These are phyloP conservation scores for Ophiostoma quercus DNA, from an alignment of 2,329 filamentous ascomycete genomes.

Conservation along the genomic window DNA sequence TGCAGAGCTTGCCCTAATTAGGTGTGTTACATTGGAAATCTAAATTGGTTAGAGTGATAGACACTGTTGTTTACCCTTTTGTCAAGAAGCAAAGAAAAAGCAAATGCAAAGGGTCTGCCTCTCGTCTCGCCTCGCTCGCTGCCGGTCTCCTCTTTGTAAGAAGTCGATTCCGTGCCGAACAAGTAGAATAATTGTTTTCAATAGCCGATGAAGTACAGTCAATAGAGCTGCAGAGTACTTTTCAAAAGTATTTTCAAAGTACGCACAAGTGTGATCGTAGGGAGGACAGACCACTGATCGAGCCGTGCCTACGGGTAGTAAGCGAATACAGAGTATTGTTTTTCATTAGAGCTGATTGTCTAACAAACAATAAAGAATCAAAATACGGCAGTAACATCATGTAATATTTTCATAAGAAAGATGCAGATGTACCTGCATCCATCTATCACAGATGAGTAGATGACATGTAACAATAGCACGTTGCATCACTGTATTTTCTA, in stretches of 20 bases:
- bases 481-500: background rate
- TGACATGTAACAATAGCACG: background rate
- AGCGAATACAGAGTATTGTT: background rate
- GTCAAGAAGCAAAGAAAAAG: too few species aligned
- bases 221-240: background rate
- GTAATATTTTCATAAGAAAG: background rate
- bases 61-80: background rate
- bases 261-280: background rate
- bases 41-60: background rate
- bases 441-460: background rate
- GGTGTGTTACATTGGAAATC: background rate
- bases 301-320: background rate
- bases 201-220: background rate
- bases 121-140: conserved; percentile 4
- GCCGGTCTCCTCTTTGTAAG: background rate
- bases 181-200: background rate
- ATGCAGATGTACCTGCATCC: background rate
- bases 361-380: background rate
- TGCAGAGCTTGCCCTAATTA: background rate
- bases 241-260: background rate
- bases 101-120: background rate
- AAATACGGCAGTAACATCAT: background rate
- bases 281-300: background rate
- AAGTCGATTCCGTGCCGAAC: background rate
- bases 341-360: background rate